These are phyloP conservation scores for Naganishia onofrii DNA, from an alignment of 768 basidiomycete species.

Conservation along the genomic window DNA sequence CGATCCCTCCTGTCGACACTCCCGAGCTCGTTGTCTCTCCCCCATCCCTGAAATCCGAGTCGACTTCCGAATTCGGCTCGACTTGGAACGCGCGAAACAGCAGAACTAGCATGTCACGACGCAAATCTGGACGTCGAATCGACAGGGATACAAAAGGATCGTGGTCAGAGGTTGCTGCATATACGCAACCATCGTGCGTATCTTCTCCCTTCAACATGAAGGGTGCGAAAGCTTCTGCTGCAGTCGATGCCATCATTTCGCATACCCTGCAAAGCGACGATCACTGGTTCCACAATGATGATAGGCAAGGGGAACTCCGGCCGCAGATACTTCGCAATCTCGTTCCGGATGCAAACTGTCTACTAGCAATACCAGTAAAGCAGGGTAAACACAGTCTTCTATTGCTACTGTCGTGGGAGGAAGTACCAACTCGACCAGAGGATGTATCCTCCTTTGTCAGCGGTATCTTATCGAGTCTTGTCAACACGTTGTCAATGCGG, in stretches of 20 bases:
- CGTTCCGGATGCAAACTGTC: background rate
- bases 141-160: background rate
- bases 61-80: background rate
- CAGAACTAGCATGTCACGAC: background rate
- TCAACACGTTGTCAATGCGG: background rate
- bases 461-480: constrained; percentile 6
- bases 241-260: background rate
- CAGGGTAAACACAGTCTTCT: background rate
- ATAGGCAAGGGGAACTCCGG: background rate
- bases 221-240: background rate
- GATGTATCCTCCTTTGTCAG: background rate
- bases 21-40: background rate
- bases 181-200: background rate
- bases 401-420: background rate
- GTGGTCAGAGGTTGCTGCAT: background rate
- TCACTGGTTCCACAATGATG: constrained; percentile 2
- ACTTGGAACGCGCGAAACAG: background rate
- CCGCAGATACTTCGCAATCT: constrained; percentile 3
- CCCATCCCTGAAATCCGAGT: background rate
- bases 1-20: background rate
- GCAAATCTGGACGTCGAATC: background rate
- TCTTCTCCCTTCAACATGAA: background rate
- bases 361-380: constrained; percentile 7
- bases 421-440: constrained; percentile 1
- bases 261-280: background rate